These are phyloP conservation scores for Phytopythium ostracodes DNA, from an alignment of 352 stramenopile species.

Conservation along the genomic window DNA sequence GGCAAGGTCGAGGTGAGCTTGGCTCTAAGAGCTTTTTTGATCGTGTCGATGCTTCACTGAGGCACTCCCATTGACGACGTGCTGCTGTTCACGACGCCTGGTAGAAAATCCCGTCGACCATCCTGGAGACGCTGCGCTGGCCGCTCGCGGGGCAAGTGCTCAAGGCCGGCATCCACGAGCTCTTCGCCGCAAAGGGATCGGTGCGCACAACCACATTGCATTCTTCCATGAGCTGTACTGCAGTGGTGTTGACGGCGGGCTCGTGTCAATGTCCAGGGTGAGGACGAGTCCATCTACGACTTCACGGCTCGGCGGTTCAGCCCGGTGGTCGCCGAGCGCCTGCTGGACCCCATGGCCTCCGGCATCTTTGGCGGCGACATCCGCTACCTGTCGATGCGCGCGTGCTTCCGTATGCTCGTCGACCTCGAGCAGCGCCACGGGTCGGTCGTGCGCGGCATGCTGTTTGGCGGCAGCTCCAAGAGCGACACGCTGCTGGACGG, in stretches of 20 bases:
- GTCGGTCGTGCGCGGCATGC: constrained; percentile 74
- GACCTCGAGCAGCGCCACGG: constrained; percentile 76
- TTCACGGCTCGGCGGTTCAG: constrained; percentile 78
- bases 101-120: constrained; percentile 57
- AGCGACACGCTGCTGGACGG: constrained; percentile 63
- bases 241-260: not conserved
- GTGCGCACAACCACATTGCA: constrained; percentile 6
- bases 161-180: constrained; percentile 58
- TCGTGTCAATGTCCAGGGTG: constrained; percentile 9
- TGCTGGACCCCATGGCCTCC: constrained; percentile 77
- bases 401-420: constrained; percentile 75
- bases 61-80: not conserved
- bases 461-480: constrained; percentile 31
- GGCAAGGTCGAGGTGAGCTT: constrained; percentile 52
- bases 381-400: constrained; percentile 63
- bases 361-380: constrained; percentile 89
- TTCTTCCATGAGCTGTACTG: too few relatives aligned
- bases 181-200: constrained; percentile 36
- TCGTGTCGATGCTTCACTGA: not conserved
- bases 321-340: constrained; percentile 63
- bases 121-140: constrained; percentile 62
- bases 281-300: constrained; percentile 82
- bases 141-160: constrained; percentile 49
- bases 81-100: not conserved
- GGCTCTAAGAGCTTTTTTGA: too few relatives aligned